These are phyloP conservation scores for Paramecium pentaurelia DNA, from an alignment of 73 alveolate species.

Conservation along the genomic window DNA sequence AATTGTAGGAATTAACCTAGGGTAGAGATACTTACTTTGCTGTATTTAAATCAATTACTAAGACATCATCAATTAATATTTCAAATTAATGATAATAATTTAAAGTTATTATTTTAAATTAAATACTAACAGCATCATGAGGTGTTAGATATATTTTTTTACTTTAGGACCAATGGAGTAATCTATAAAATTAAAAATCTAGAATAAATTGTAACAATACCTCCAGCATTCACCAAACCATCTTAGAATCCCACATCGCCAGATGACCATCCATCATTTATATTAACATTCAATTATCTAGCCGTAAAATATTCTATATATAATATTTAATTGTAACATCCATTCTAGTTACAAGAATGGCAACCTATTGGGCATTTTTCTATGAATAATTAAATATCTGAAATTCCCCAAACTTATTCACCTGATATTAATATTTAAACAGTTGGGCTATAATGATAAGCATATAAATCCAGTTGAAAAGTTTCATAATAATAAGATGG, in stretches of 20 bases:
- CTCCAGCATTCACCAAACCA: background rate
- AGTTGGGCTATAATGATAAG: background rate
- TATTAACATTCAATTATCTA: background rate
- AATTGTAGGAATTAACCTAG: background rate
- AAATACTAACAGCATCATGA: background rate
- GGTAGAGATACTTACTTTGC: background rate
- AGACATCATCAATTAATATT: background rate
- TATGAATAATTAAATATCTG: background rate
- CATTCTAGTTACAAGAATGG: background rate
- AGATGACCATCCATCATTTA: background rate
- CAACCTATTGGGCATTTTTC: background rate
- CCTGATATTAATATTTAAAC: background rate
- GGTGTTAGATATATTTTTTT: background rate
- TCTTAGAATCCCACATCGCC: background rate
- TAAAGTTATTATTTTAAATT: background rate
- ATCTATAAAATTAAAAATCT: background rate
- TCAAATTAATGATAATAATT: background rate
- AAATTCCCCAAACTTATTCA: background rate
- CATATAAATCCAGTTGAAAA: background rate
- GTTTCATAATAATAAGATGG: background rate
- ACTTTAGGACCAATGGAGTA: background rate
- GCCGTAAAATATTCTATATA: background rate
- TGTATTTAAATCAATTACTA: background rate
- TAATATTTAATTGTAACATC: background rate
- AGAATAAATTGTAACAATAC: background rate